Base-by-base conservation (phyloP, 2,329 filamentous ascomycete species). In the Sporothrix globosa region DNA sequence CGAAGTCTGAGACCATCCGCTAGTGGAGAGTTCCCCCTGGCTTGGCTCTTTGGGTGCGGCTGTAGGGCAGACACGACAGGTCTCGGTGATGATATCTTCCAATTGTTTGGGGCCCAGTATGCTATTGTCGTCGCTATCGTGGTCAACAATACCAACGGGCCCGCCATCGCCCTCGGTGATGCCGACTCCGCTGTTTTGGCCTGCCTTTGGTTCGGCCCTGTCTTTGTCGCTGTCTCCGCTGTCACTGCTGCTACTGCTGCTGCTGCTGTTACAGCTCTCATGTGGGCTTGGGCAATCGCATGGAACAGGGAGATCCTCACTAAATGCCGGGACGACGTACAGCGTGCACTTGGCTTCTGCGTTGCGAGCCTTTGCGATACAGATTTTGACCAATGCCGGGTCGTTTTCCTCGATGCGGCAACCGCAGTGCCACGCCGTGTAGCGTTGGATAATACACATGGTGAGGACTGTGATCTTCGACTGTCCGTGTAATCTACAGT, bases 401-500 rank as follows among this genome's bases (percentile, higher is more conserved):
- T 69, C 58, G 5, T 39, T 34, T 3, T 60, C 44, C 3, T 24
- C 14, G 5, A 72, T 67, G n/a, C 46, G 34, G 39, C 71, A 72
- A 30, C 71, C 71, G 66, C 71, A 72, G n/a, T 21, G 46, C 69
- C 69, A 70, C 4, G 17, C 39, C n/a, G 69, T 67, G 21, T 61
- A 72, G 34, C 53, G 41, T 24, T 69, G 52, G 34, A 70, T 27
- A 4, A 67, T 19, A 14, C 71, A 72, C 71, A 72, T 72, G 24
- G 27, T 27, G 39, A 56, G 21, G n/a, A 24, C 11, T n/a, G 30
- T 4, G 56, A 60, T 60, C 9, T 24, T n/a, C 14, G 56, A 13
- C 48, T 39, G 30, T 14, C 24, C 19, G 19, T 4, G n/a, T 21
- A 19, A 17, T 21, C 52, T 54, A 21, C 2, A 6, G 24, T 19